Evolutionary conservation across 768 basidiomycete species (phyloP).

Genomic region (Rhizopogon roseolus): DNA sequence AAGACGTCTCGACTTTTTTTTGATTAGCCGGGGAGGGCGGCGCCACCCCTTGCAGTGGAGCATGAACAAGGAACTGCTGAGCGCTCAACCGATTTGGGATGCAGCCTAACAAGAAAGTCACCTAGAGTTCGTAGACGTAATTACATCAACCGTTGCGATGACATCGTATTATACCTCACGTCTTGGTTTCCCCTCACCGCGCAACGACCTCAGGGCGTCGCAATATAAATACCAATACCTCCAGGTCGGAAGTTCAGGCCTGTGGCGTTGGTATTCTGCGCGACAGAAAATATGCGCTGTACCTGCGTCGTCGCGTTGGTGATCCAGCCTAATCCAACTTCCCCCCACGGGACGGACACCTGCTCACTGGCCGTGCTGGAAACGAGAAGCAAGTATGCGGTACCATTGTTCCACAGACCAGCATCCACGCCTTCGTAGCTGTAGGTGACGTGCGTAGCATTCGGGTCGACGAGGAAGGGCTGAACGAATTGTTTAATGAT

Average conservation of each 20-base stretch:
- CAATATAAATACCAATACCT: slow-evolving; percentile 20
- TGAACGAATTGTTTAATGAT: slow-evolving; percentile 8
- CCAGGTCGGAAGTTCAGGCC: slow-evolving; percentile 13
- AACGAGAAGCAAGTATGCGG: slow-evolving; percentile 16
- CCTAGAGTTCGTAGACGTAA: too few relatives aligned
- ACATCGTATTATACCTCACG: neutral
- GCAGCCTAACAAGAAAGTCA: too few relatives aligned
- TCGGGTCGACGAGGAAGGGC: slow-evolving; percentile 17
- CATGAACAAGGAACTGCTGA: too few relatives aligned
- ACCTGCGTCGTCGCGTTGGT: slow-evolving; percentile 16
- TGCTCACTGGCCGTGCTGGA: slow-evolving; percentile 1
- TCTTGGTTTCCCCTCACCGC: neutral
- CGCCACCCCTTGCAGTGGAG: too few relatives aligned
- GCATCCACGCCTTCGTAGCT: slow-evolving; percentile 17
- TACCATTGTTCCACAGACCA: slow-evolving; percentile 19
- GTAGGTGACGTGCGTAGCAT: slow-evolving; percentile 5
- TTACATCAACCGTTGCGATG: neutral
- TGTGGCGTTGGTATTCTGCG: slow-evolving; percentile 12
- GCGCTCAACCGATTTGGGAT: too few relatives aligned
- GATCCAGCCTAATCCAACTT: slow-evolving; percentile 11
- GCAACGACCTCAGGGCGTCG: neutral
- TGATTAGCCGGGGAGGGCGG: too few relatives aligned
- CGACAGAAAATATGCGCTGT: slow-evolving; percentile 8
- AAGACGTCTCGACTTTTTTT: too few relatives aligned
- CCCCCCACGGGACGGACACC: slow-evolving; percentile 13